Base-by-base conservation (phyloP, 2,329 filamentous ascomycete species). In the Penicillium hesseltinei region DNA sequence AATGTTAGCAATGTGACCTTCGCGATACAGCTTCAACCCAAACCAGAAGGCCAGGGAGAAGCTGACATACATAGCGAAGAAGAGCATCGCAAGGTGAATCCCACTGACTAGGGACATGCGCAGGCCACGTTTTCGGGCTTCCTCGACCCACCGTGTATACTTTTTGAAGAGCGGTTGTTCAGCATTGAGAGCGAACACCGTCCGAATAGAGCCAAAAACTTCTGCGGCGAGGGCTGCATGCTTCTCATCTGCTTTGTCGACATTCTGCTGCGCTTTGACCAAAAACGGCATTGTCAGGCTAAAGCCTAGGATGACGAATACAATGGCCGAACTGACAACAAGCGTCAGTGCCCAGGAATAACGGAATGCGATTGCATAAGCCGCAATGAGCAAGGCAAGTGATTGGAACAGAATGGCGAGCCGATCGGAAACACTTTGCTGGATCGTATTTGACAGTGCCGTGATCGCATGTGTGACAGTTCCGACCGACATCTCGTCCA, bases 371-470 rank as follows among this genome's bases (percentile, higher is more conserved):
- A 84, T 78, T 11, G 76, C 72, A n/a, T 82, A 74, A 54, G 80
- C 79, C 0, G 80, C 69, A 6, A 79, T 61, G 5, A 81, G 64
- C 2, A 79, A 65, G 2, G 78, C 69, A 2, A 77, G 50, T 2
- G 72, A 75, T 50, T 79, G 75, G 31, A 81, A 70, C 1, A 81
- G 69, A 2, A 69, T 70, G 2, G 75, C 74, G 5, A 84, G 69
- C 52, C 80, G 79, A 61, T 84, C 81, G 0, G 81, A 83, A n/a
- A 84, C 78, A 19, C 80, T 81, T 27, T 81, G 72, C 56, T 84
- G 82, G 11, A 84, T 76, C 0, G 78, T 78, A 60, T 83, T 84
- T 33, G 81, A 77, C 0, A 79, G 78, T 0, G 77, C 77, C 0
- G 81, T 84, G 62, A 84, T 82, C 1, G 80, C 78, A 40, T 78